Evolutionary conservation across 306 rosid species (phyloP).

Genomic region (Fagus sylvatica): DNA sequence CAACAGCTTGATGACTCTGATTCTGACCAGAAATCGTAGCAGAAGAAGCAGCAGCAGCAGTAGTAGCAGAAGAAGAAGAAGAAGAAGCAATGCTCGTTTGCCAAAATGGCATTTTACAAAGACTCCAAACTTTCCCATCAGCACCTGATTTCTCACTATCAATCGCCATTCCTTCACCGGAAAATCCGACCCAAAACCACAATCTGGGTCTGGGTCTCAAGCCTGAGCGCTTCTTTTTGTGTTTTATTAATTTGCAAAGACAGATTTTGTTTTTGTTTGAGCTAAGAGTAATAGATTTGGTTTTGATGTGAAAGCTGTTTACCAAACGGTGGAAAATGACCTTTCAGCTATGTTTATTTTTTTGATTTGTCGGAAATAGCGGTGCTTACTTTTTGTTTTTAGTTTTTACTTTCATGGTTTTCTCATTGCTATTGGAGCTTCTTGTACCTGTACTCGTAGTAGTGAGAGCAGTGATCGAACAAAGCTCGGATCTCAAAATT

Average conservation of each 20-base stretch:
- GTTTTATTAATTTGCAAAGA: constrained; percentile 9
- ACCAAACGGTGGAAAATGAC: constrained; percentile 46
- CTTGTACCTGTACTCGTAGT: neutral
- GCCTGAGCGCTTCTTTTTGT: neutral
- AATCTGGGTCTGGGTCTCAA: constrained; percentile 23
- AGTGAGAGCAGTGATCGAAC: neutral
- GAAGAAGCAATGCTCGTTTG: constrained; percentile 58
- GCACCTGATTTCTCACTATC: constrained; percentile 56
- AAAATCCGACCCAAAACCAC: constrained; percentile 14
- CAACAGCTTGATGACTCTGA: constrained; percentile 54
- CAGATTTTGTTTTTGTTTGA: constrained; percentile 24
- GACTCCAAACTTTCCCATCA: constrained; percentile 65
- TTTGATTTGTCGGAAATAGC: constrained; percentile 39
- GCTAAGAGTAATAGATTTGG: constrained; percentile 32
- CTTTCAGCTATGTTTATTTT: constrained; percentile 30
- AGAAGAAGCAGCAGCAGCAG: neutral
- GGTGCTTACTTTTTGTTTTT: constrained; percentile 18
- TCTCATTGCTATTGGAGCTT: no score
- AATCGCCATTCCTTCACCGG: constrained; percentile 47
- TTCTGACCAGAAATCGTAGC: constrained; percentile 33
- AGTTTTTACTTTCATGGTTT: constrained; percentile 22
- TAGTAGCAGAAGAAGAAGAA: constrained; percentile 34
- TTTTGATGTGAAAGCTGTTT: constrained; percentile 33
- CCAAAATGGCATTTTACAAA: constrained; percentile 82
- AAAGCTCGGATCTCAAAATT: constrained; percentile 40